Percentiles rank a stretch among this genome's conserved stretches.
These are phyloP conservation scores for Rosa persica DNA, from an alignment of 306 rosid species.

Conservation along the genomic window DNA sequence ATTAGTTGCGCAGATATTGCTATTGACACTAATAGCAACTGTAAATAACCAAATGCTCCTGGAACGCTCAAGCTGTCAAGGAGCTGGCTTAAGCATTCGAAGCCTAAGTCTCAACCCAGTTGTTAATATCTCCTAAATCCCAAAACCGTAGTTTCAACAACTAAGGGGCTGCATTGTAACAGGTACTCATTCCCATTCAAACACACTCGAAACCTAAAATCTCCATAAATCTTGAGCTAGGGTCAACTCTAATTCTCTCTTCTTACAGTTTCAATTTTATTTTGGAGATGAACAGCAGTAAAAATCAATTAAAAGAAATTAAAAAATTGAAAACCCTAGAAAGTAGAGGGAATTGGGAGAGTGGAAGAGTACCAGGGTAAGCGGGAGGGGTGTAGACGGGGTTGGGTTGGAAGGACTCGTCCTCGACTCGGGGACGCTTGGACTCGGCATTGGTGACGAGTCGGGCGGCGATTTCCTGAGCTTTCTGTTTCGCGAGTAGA, in stretches of 20 bases:
- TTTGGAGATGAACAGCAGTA: background rate
- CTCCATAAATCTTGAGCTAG: constrained; percentile 1
- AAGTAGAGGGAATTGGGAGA: background rate
- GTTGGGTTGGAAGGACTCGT: constrained; percentile 25
- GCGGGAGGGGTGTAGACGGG: constrained; percentile 25
- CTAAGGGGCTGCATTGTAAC: background rate
- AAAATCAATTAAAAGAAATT: background rate
- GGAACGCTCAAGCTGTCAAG: background rate
- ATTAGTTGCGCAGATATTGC: background rate
- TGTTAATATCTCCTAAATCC: background rate
- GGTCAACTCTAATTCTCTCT: background rate
- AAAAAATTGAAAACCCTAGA: constrained; percentile 35
- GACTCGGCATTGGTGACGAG: constrained; percentile 49
- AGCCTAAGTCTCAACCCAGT: background rate
- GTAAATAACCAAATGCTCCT: background rate
- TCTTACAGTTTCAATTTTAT: background rate
- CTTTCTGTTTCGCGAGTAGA: constrained; percentile 45
- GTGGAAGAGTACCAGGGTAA: constrained; percentile 26
- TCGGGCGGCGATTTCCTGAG: constrained; percentile 52
- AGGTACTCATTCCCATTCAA: background rate
- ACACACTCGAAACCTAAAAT: background rate
- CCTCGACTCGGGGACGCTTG: constrained; percentile 42
- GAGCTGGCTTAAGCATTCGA: background rate
- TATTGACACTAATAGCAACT: background rate
- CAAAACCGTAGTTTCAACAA: background rate